Evolutionary conservation across 2,329 filamentous ascomycete species (phyloP), one percentile per base, ranked within the genome.

Genomic region (Trichoderma brevicompactum): DNA sequence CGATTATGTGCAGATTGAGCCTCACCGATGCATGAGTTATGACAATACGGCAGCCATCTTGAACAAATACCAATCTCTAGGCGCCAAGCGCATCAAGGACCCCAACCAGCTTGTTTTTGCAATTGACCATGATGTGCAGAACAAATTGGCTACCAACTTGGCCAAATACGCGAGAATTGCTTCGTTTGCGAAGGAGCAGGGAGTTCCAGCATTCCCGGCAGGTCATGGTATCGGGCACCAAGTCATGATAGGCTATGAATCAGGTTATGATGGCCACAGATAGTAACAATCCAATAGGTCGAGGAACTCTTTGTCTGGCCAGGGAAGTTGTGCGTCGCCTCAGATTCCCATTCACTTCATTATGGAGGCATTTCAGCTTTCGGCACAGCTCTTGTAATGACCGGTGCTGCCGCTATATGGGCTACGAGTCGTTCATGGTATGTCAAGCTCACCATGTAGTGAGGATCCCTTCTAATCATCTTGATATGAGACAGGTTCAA

Each of bases 141-240:
- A 96, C 77, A 91, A 89, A 96, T 97, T 61, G 87, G n/a, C n/a
- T n/a, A n/a, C n/a, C n/a, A n/a, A n/a, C n/a, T n/a, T n/a, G n/a
- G n/a, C n/a, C n/a, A n/a, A n/a, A n/a, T n/a, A n/a, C n/a, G n/a
- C n/a, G 95, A 74, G 84, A 88, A 67, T n/a, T n/a, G n/a, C n/a
- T n/a, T n/a, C n/a, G n/a, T 97, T 97, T 78, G 94, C 92, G 0
- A 83, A 84, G 72, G 82, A 87, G 68, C 92, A 97, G 66, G 91
- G 90, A 1, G 84, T 96, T 1, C 82, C 88, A 65, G 92, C 93
- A 74, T 96, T 89, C 71, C 88, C 88, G 1, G 89, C 92, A 0
- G 92, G 91, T 1, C 78, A 87, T 50, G 92, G 92, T 12, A 97
- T 97, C 72, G 94, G 94, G 0, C 94, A 97, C 75, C 94, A 97